Conservation (phyloP, 345 rosid species). For the Brassica carinata region DNA sequence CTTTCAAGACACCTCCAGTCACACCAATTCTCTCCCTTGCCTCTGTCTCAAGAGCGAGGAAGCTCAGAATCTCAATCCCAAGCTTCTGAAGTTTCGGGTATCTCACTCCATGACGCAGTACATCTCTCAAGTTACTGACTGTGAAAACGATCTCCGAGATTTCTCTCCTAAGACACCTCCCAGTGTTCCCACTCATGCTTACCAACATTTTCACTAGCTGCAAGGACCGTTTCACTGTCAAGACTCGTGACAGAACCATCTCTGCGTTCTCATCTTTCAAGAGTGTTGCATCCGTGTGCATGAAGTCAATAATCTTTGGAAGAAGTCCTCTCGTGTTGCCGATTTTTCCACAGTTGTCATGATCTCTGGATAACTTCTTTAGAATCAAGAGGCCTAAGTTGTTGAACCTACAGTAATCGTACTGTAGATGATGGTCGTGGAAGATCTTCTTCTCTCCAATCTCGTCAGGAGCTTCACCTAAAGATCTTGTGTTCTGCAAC, state of each 20-base stretch:
- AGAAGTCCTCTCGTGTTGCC: constrained; percentile 91
- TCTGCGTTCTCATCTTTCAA: constrained; percentile 53
- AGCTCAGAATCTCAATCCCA: constrained; percentile 67
- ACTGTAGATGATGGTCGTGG: constrained; percentile 50
- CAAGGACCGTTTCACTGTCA: constrained; percentile 71
- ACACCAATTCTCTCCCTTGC: constrained; percentile 79
- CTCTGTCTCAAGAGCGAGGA: constrained; percentile 70
- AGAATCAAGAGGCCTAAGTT: constrained; percentile 79
- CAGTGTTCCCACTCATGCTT: constrained; percentile 74
- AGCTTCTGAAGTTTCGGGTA: constrained; percentile 70
- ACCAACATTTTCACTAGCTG: constrained; percentile 86
- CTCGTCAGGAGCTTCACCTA: constrained; percentile 62
- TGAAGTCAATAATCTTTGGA: constrained; percentile 79
- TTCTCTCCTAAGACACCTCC: constrained; percentile 68
- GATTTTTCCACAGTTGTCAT: constrained; percentile 88
- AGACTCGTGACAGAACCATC: constrained; percentile 47
- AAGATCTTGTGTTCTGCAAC: constrained; percentile 57
- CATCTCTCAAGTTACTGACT: constrained; percentile 75
- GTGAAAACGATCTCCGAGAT: constrained; percentile 89
- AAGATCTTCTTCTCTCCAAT: constrained; percentile 60
- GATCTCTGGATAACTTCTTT: constrained; percentile 80
- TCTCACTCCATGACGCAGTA: constrained; percentile 65
- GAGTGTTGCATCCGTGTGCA: constrained; percentile 55
- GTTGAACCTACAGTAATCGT: constrained; percentile 72
- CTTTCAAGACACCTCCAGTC: constrained; percentile 83